phyloP scores from a whole-genome alignment of 495 filamentous ascomycete species.

The Cercophora samala region DNA sequence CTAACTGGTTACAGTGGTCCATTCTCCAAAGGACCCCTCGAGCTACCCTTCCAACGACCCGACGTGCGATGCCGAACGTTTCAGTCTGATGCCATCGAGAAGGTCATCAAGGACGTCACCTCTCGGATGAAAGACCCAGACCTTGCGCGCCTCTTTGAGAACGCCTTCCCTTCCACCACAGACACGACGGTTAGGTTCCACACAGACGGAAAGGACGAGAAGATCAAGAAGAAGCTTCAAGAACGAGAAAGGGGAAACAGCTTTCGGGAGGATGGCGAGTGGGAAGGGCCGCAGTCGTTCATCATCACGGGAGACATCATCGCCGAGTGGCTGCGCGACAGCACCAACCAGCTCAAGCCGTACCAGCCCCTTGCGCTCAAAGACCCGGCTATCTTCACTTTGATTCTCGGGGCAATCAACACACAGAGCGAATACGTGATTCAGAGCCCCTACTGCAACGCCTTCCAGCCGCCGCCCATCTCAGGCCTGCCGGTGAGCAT shows the following conservation, averaged over 20 bases:
- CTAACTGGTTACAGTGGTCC: constrained; percentile 54
- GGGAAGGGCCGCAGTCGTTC: constrained; percentile 86
- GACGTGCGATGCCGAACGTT: constrained; percentile 81
- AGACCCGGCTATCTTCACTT: constrained; percentile 66
- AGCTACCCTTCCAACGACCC: constrained; percentile 88
- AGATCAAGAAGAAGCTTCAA: constrained; percentile 25
- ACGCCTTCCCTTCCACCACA: constrained; percentile 93
- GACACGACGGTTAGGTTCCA: constrained; percentile 80
- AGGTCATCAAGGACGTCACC: constrained; percentile 79
- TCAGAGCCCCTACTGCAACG: constrained; percentile 93
- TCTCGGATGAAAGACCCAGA: constrained; percentile 79
- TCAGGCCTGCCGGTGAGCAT: constrained; percentile 64
- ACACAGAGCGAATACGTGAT: constrained; percentile 95
- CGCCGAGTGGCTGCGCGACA: constrained; percentile 96
- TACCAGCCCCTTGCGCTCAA: constrained; percentile 82
- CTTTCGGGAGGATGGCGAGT: constrained; percentile 52
- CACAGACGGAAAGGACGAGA: constrained; percentile 43
- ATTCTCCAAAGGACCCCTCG: constrained; percentile 71
- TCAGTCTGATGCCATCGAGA: constrained; percentile 75
- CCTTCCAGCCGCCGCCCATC: constrained; percentile 89
- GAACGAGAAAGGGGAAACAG: constrained; percentile 12
- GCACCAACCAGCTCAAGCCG: constrained; percentile 88
- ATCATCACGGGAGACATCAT: constrained; percentile 99
- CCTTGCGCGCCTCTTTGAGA: constrained; percentile 89
- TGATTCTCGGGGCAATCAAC: constrained; percentile 94